These are phyloP conservation scores for Chlamydomonas urium DNA, from an alignment of 139 green algal genomes.

Conservation along the genomic window DNA sequence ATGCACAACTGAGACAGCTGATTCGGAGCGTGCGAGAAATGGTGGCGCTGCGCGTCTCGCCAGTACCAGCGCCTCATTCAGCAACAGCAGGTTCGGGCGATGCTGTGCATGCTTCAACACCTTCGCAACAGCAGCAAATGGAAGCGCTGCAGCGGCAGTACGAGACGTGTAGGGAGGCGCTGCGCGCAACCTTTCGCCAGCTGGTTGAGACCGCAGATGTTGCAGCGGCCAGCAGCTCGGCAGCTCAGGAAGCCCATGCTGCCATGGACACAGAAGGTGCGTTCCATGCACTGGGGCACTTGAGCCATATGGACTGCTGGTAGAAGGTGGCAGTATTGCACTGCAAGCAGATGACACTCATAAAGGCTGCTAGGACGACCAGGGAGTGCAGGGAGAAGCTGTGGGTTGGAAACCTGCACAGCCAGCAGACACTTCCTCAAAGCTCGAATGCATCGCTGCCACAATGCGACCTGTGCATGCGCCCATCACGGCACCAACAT, in stretches of 20 bases:
- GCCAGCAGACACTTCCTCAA: too few relatives aligned
- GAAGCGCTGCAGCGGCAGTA: neutral
- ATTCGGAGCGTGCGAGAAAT: neutral
- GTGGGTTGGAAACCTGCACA: too few relatives aligned
- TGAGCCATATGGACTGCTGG: too few relatives aligned
- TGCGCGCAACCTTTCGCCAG: neutral
- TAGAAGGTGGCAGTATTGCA: too few relatives aligned
- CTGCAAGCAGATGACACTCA: too few relatives aligned
- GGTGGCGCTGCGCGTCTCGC: neutral
- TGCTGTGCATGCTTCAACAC: neutral
- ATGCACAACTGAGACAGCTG: too few relatives aligned
- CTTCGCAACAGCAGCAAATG: neutral
- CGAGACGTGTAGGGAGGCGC: neutral
- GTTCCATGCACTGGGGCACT: too few relatives aligned
- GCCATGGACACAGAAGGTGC: neutral
- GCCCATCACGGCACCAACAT: too few relatives aligned
- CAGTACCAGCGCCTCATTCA: neutral
- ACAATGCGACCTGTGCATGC: too few relatives aligned
- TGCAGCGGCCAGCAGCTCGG: neutral
- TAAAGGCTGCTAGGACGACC: too few relatives aligned
- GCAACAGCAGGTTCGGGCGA: neutral
- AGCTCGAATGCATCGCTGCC: too few relatives aligned
- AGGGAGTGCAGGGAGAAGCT: too few relatives aligned
- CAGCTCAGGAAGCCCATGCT: neutral
- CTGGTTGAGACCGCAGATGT: neutral